Evolutionary conservation across 2,329 filamentous ascomycete species (phyloP), one percentile per base, ranked within the genome.

Genomic region (Penicillium sp.): DNA sequence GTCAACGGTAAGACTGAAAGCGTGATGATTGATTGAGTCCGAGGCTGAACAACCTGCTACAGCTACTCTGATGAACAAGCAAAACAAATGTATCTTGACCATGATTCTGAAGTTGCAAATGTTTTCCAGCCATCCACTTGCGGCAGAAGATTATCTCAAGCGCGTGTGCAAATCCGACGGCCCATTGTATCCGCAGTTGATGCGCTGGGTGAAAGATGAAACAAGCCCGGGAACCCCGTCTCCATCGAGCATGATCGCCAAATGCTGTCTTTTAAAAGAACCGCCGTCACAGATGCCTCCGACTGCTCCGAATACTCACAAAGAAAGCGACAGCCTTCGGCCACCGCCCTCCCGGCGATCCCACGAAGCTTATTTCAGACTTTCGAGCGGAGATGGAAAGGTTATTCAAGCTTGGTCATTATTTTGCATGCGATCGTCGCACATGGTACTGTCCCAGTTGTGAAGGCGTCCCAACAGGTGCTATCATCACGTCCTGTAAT

Each of bases 81-180:
- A 47, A 23, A 47, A 7, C 4, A 47, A 39, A 9, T 47, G 34
- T 7, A 38, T 47, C 36, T 38, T 47, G n/a, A 47, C 45, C 0
- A 47, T 47, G 45, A 47, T 47, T 9, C 3, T 47, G 5, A 47
- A 47, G 34, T 5, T 47, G 4, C 45, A 47, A n/a, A 47, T 47
- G 45, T 47, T 47, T 16, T 3, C 45, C 8, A 47, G 45, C 7
- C 45, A 47, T 47, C 45, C 45, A 39, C 34, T 47, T 14, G 14
- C 34, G 2, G 34, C 34, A 29, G 32, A 47, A 39, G 45, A 47
- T 29, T 47, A 47, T 3, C 45, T 47, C 11, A 36, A 47, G 34
- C 32, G 32, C 13, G 45, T 47, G n/a, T 47, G 45, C 11, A 19
- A 47, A 13, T n/a, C 14, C 11, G 14, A 39, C 45, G 29, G 2